Conservation (phyloP, 2,329 filamentous ascomycete species). For the Dendrostoma leiphaemia region DNA sequence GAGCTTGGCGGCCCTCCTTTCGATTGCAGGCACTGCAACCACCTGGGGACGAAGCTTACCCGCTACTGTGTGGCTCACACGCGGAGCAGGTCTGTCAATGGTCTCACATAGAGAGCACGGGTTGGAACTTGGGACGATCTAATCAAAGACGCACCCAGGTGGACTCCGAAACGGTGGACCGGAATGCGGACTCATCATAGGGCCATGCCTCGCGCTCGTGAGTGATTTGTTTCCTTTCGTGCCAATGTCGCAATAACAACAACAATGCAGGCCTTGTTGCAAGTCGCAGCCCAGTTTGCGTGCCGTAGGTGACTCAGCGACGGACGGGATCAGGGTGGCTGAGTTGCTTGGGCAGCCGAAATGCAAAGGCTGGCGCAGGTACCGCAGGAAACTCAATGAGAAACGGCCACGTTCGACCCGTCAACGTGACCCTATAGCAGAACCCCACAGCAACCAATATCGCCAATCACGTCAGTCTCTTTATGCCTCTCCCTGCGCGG, state of each 20-base stretch:
- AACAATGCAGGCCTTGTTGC: too few relatives aligned
- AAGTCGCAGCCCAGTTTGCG: too few relatives aligned
- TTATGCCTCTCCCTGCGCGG: not conserved
- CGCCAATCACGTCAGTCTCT: slow-evolving; percentile 10
- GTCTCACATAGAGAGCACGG: slow-evolving; percentile 14
- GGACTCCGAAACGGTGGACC: not conserved
- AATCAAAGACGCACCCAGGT: not conserved
- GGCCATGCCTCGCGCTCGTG: not conserved
- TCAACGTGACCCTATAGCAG: slow-evolving; percentile 4
- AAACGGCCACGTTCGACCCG: slow-evolving; percentile 15
- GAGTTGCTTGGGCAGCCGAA: slow-evolving; percentile 5
- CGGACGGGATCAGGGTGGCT: slow-evolving; percentile 14
- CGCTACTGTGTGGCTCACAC: not conserved
- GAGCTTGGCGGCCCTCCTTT: slow-evolving; percentile 12
- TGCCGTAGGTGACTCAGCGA: too few relatives aligned
- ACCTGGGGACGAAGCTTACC: slow-evolving; percentile 2
- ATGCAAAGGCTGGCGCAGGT: slow-evolving; percentile 13
- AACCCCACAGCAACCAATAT: slow-evolving; percentile 14
- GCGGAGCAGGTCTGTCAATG: slow-evolving; percentile 5
- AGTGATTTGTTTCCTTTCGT: not conserved
- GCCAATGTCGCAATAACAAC: not conserved
- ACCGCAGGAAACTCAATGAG: slow-evolving; percentile 16
- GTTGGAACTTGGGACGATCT: slow-evolving; percentile 9
- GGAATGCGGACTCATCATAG: not conserved
- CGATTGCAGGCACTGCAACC: slow-evolving; percentile 15